Evolutionary conservation across 2,329 filamentous ascomycete species (phyloP), one percentile per base, ranked within the genome.

Genomic region (Aspergillus carbonarius): DNA sequence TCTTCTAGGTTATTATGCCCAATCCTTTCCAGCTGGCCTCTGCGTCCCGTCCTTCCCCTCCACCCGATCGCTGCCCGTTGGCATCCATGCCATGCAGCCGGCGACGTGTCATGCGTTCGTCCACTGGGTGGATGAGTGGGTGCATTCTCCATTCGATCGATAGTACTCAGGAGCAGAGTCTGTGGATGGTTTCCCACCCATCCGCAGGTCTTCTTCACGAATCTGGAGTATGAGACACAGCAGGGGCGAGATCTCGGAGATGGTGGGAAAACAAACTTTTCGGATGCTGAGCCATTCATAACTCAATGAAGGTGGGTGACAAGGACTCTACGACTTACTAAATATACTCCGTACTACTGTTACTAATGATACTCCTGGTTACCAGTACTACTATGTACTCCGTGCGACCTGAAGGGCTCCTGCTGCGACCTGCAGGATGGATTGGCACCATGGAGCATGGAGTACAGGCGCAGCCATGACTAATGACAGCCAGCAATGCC

Each of bases 81-180:
- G 54, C 44, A 32, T 55, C 42, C 25, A 54, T 55, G 30, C 55
- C 39, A 55, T 62, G 60, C 55, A 62, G 60, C 53, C 57, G 59
- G 46, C 56, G 51, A 58, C 60, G 58, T 62, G 57, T 60, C 57
- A 58, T 60, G 60, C 57, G 35, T 46, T 25, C 49, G 42, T 48
- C 51, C 51, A 54, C 32, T 50, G 20, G 44, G 35, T 50, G 9
- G 44, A 35, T 48, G 53, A 30, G 47, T 47, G 32, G 40, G 20
- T 47, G 50, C 32, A 57, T 44, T 52, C 15, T 37, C 18, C 37
- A n/a, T 20, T 23, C 17, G 39, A 55, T 54, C 34, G 23, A 39
- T 30, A 30, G n/a, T 23, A 23, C 30, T 9, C 7, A 32, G 30
- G 15, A 25, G 34, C n/a, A 46, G 18, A 18, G 13, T n/a, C 25